Conservation (phyloP, 2,329 filamentous ascomycete species). For the Botrytis cinerea region DNA sequence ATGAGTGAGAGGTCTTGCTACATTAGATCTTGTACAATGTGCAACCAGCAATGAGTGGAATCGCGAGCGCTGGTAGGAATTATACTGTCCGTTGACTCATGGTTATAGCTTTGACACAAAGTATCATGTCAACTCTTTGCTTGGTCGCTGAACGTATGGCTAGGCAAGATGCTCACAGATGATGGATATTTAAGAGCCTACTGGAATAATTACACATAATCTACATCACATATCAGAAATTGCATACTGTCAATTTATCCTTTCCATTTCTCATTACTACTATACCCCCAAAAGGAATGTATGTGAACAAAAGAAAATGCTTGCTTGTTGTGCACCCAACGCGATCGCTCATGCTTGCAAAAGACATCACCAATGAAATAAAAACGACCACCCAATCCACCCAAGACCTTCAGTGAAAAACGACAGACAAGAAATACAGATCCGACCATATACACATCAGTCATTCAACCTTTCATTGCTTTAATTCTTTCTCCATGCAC, state of each 20-base stretch:
- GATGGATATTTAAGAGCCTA: not conserved
- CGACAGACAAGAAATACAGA: constrained; percentile 3
- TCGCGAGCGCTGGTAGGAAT: not conserved
- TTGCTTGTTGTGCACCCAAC: constrained; percentile 4
- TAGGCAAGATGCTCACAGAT: not conserved
- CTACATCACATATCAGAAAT: not conserved
- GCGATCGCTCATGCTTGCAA: constrained; percentile 11
- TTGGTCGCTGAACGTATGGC: not conserved
- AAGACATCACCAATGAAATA: not conserved
- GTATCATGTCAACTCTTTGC: not conserved
- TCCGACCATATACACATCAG: not conserved
- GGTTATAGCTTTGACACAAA: not conserved
- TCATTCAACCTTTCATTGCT: constrained; percentile 40
- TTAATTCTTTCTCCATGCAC: constrained; percentile 62
- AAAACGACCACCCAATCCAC: not conserved
- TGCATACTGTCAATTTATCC: not conserved
- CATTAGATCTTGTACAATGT: not conserved
- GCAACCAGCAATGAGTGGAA: not conserved
- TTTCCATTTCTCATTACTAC: not conserved
- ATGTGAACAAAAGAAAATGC: constrained; percentile 8
- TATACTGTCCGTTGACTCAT: not conserved
- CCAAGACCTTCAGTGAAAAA: constrained; percentile 7
- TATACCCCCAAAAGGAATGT: not conserved
- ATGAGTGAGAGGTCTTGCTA: not conserved
- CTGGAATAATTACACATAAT: not conserved